Percentiles rank a stretch among this genome's conserved stretches.
These are phyloP conservation scores for Trichosporon sp. DNA, from an alignment of 1,284 basidiomycete species.

Conservation along the genomic window DNA sequence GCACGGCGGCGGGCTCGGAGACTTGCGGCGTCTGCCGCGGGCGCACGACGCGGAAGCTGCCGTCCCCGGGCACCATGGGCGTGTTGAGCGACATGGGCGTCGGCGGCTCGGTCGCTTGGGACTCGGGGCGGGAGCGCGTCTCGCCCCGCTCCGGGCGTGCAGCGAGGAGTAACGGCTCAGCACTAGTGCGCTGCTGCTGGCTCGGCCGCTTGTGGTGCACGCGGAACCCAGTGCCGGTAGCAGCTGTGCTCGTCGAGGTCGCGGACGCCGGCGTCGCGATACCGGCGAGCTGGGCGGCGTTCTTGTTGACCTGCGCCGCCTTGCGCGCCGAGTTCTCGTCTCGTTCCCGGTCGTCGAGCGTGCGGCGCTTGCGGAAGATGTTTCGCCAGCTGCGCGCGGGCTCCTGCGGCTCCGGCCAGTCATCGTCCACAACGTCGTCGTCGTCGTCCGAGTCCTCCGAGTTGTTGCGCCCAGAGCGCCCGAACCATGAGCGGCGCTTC, in stretches of 20 bases:
- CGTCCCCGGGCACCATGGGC: neutral
- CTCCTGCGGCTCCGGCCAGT: slow-evolving; percentile 26
- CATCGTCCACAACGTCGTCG: slow-evolving; percentile 26
- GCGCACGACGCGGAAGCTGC: neutral
- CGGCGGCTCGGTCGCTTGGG: neutral
- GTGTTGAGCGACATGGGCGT: neutral
- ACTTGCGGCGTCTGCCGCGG: neutral
- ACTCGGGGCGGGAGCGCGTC: neutral
- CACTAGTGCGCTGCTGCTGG: neutral
- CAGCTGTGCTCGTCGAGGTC: neutral
- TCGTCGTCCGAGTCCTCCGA: slow-evolving; percentile 9
- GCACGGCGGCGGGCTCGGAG: neutral
- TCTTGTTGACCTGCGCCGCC: slow-evolving; percentile 37
- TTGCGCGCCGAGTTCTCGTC: slow-evolving; percentile 46
- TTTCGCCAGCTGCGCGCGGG: slow-evolving; percentile 13
- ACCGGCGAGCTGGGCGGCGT: slow-evolving; percentile 40
- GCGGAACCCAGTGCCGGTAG: neutral
- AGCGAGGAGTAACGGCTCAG: neutral
- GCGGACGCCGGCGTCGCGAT: slow-evolving; percentile 26
- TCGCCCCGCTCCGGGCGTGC: neutral
- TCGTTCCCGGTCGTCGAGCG: slow-evolving; percentile 23
- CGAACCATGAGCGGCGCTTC: slow-evolving; percentile 17
- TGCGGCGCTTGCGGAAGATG: slow-evolving; percentile 22
- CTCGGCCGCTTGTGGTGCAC: neutral
- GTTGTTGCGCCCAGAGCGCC: neutral